phyloP scores from a whole-genome alignment of 1,284 basidiomycete genomes.

The Ganoderma boninense region DNA sequence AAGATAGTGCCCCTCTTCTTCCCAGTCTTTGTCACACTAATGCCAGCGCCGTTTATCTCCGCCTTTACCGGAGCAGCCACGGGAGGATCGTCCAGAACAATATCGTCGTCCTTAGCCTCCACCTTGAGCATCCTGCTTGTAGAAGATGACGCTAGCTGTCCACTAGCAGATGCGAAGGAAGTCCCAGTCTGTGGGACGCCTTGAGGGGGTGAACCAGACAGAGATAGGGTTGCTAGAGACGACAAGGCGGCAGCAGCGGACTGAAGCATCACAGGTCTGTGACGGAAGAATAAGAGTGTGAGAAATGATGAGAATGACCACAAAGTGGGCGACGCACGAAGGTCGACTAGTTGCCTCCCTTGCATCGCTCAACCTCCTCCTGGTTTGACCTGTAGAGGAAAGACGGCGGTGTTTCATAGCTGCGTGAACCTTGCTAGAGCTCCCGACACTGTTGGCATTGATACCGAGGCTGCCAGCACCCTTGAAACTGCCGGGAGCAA shows the following conservation, averaged over 20 bases:
- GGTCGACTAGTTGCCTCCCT: slow-evolving; percentile 76
- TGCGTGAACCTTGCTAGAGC: slow-evolving; percentile 40
- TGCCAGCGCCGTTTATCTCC: slow-evolving; percentile 48
- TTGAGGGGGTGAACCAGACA: slow-evolving; percentile 57
- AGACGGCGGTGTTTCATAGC: slow-evolving; percentile 65
- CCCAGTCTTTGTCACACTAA: slow-evolving; percentile 41
- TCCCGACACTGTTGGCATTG: slow-evolving; percentile 28
- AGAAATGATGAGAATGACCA: slow-evolving; percentile 9
- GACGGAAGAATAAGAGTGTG: slow-evolving; percentile 23
- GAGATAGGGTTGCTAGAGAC: slow-evolving; percentile 55
- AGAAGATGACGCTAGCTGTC: slow-evolving; percentile 24
- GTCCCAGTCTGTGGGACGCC: slow-evolving; percentile 36
- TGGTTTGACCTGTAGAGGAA: slow-evolving; percentile 71
- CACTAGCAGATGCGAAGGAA: slow-evolving; percentile 37
- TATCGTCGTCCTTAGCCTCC: slow-evolving; percentile 37
- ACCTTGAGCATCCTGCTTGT: slow-evolving; percentile 34
- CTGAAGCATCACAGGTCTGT: slow-evolving; percentile 53
- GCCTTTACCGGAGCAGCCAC: slow-evolving; percentile 34
- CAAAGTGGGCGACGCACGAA: slow-evolving; percentile 58
- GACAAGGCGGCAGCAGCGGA: slow-evolving; percentile 55
- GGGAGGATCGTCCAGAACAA: slow-evolving; percentile 30
- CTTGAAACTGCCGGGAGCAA: slow-evolving; percentile 42
- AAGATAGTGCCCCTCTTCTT: slow-evolving; percentile 87
- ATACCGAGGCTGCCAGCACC: slow-evolving; percentile 41
- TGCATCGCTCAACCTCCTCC: slow-evolving; percentile 77